Base-by-base conservation (phyloP, 2,329 filamentous ascomycete genomes). In the Phyllosticta citrichinensis region DNA sequence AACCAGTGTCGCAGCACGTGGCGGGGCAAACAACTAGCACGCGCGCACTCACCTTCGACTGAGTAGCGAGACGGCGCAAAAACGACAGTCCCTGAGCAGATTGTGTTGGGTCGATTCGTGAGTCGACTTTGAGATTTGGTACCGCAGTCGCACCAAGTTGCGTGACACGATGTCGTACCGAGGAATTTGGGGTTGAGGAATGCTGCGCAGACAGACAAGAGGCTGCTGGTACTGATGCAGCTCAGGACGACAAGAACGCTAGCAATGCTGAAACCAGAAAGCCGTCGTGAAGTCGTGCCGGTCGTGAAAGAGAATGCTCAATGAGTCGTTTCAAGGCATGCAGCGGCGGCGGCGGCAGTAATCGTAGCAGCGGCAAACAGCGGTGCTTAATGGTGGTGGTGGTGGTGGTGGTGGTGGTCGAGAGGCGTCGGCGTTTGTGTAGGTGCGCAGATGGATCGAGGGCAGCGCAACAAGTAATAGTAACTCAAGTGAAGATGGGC, bases 201-300 rank as follows among this genome's bases (percentile, higher is more conserved):
- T 62, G 56, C 56, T 33, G 60, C 55, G 55, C 59, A 63, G 62
- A 62, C 62, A 61, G 58, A 57, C 63, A 56, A 27, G 20, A 22
- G 57, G 56, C 30, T 20, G 33, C 9, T 11, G 40, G n/a, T 9
- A 50, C 52, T 60, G 64, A 64, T 60, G 64, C 62, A 56, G 55
- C 56, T 58, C 50, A 47, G 59, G 59, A 62, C 63, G 69, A 71
- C 63, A 65, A 62, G 60, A 74, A 73, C 68, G 70, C 71, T 74
- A 22, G 69, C 70, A 74, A 74, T 72, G 71, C 71, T 71, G 66
- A 69, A 70, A 62, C 65, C 61, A 68, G 66, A 70, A 71, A 71
- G 71, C 68, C 68, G 70, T 74, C 71, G 72, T 74, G 64, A 74
- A 57, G 69, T 74, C 72, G 72, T 74, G 67, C 70, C 69, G 67